Base-by-base conservation (phyloP, 805 yeast genomes). In the Jamesozyma gamospora region DNA sequence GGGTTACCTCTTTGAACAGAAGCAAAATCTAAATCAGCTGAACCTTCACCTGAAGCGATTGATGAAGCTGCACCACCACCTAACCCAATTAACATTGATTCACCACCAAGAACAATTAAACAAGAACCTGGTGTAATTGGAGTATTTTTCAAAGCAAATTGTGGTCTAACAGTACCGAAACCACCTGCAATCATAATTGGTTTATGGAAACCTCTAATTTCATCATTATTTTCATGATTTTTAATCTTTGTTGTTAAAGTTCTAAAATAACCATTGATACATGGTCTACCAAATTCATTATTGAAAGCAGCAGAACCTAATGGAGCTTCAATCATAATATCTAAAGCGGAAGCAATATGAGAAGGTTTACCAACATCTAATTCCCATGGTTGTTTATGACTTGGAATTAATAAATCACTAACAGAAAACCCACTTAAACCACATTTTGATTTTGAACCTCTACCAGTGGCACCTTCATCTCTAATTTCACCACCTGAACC, bases 21-120 rank as follows among this genome's bases (percentile, higher is more conserved):
- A 11, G 98, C 98, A 66, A 87, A 92, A 70, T 92, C 99, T 55
- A 92, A 75, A 49, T 81, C 95, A 25, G 94, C 97, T 31, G 95
- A 83, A 38, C 92, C 96, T 61, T 85, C 96, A 53, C 96, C 96
- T 18, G 95, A 83, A n/a, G 95, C 77, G 37, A 88, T 77, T 12
- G 95, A 84, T 2, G 98, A 92, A 5, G 98, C 98, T 32, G 99
- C 99, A 66, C 99, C 99, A 56, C 99, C 99, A 58, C 99, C 99
- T 42, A 92, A 74, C 56, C 99, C 99, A 64, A 92, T 92, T 53
- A 92, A 74, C 97, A 92, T 90, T 16, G 86, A 84, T 53, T 88
- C 95, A 43, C 99, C 99, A 60, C 99, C 99, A 36, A 92, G 74
- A 25, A 92, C 98, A 56, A 92, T 84, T 47, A 92, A 72, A 40